Percentiles rank a stretch among this genome's conserved stretches.
Evolutionary conservation across 345 rosid genomes (phyloP).

Genomic region (Salix koriyanagi): DNA sequence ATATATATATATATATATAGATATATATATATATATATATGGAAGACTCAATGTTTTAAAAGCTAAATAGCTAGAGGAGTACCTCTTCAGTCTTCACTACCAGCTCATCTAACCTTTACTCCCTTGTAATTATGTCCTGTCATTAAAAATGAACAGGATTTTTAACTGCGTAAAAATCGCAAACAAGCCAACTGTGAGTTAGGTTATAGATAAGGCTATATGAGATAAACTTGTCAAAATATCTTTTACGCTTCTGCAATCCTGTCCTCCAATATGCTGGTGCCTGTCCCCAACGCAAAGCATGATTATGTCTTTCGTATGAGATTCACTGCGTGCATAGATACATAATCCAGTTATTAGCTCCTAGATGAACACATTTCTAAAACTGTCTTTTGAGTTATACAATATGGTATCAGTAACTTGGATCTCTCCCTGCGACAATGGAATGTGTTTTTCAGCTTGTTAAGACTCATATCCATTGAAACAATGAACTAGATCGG

Average conservation of each 20-base stretch:
- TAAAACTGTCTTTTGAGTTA: not conserved
- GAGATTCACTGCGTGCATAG: too few species aligned
- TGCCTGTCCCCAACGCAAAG: conserved; percentile 15
- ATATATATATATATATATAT: not conserved
- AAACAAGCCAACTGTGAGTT: conserved; percentile 18
- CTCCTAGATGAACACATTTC: not conserved
- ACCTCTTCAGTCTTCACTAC: conserved; percentile 17
- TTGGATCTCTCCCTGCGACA: too few species aligned
- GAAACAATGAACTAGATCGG: not conserved
- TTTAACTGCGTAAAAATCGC: not conserved
- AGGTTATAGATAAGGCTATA: conserved; percentile 14
- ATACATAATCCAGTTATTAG: not conserved
- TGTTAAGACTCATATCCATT: not conserved
- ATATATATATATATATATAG: too few species aligned
- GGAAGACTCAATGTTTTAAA: conserved; percentile 29
- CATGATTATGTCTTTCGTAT: conserved; percentile 8
- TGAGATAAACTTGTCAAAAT: conserved; percentile 18
- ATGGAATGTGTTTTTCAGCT: too few species aligned
- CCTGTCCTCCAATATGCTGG: conserved; percentile 25
- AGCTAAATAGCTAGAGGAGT: not conserved
- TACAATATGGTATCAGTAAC: not conserved
- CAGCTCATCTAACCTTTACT: conserved; percentile 12
- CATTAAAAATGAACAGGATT: conserved; percentile 8
- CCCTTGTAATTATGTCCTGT: conserved; percentile 9
- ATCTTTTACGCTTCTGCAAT: conserved; percentile 24